Evolutionary conservation across 257 asterid species (phyloP).

Genomic region (Perilla frutescens): DNA sequence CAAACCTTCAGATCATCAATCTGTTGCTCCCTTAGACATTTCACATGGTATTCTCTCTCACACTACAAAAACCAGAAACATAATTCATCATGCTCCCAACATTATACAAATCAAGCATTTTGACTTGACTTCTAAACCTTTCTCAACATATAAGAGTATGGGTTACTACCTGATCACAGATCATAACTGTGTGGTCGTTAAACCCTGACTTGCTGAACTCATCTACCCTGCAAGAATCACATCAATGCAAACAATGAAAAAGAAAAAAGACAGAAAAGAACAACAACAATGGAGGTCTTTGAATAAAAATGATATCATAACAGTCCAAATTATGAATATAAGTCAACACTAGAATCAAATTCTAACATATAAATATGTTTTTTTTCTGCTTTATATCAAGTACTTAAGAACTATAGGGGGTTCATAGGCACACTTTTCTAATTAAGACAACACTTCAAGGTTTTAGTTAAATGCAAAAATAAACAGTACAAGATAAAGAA

Average conservation of each 20-base stretch:
- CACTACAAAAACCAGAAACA: constrained; percentile 58
- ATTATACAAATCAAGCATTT: constrained; percentile 26
- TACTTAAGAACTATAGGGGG: neutral
- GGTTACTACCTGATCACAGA: constrained; percentile 84
- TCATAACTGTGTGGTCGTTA: constrained; percentile 72
- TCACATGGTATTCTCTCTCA: constrained; percentile 89
- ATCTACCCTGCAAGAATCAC: constrained; percentile 59
- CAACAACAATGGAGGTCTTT: neutral
- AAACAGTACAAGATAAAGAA: constrained; percentile 12
- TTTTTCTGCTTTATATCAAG: neutral
- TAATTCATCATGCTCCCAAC: constrained; percentile 18
- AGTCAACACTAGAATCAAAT: neutral
- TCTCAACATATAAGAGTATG: constrained; percentile 4
- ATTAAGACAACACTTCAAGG: constrained; percentile 16
- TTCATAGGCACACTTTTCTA: neutral
- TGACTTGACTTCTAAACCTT: constrained; percentile 13
- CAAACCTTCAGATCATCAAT: constrained; percentile 76
- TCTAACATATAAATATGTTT: constrained; percentile 7
- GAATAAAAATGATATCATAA: neutral
- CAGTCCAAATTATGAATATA: constrained; percentile 22
- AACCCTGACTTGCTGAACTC: constrained; percentile 68
- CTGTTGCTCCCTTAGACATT: constrained; percentile 75
- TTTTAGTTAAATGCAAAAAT: constrained; percentile 18
- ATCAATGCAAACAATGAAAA: constrained; percentile 12
- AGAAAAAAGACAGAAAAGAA: neutral